Conservation (phyloP, 306 rosid species). For the Trifolium pratense region DNA sequence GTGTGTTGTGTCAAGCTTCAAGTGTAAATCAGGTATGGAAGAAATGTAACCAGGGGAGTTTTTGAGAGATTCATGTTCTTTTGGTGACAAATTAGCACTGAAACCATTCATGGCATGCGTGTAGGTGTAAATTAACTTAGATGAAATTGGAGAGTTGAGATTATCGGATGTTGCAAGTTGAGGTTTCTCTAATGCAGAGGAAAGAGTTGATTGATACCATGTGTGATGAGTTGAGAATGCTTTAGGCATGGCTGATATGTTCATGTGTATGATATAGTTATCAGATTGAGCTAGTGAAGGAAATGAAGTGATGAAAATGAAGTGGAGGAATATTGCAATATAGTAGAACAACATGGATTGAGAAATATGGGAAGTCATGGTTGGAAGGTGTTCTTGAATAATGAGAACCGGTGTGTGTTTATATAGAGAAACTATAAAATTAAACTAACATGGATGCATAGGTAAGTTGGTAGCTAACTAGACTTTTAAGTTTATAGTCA, state of each 20-base stretch:
- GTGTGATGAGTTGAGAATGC: conserved; percentile 54
- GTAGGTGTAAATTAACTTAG: conserved; percentile 63
- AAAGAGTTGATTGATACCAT: conserved; percentile 66
- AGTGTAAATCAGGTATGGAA: conserved; percentile 43
- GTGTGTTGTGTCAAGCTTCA: conserved; percentile 68
- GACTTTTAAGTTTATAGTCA: no score
- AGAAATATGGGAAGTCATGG: conserved; percentile 37
- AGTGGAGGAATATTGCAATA: conserved; percentile 2
- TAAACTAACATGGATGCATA: no score
- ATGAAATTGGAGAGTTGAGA: background rate
- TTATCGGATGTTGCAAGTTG: background rate
- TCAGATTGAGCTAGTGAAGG: conserved; percentile 44
- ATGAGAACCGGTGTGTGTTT: no score
- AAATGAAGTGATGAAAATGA: background rate
- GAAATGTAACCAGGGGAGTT: conserved; percentile 60
- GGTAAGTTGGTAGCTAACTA: no score
- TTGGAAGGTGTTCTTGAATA: background rate
- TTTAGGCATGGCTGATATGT: conserved; percentile 73
- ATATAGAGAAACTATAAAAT: no score
- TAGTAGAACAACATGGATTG: background rate
- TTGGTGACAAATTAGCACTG: conserved; percentile 60
- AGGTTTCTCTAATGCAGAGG: background rate
- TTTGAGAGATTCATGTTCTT: conserved; percentile 61
- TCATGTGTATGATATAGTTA: conserved; percentile 78
- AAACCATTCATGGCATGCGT: conserved; percentile 71